Percentiles rank a stretch among this genome's conserved stretches.
Conservation (phyloP, 805 yeast species). For the Candida khao-thaluensis region DNA sequence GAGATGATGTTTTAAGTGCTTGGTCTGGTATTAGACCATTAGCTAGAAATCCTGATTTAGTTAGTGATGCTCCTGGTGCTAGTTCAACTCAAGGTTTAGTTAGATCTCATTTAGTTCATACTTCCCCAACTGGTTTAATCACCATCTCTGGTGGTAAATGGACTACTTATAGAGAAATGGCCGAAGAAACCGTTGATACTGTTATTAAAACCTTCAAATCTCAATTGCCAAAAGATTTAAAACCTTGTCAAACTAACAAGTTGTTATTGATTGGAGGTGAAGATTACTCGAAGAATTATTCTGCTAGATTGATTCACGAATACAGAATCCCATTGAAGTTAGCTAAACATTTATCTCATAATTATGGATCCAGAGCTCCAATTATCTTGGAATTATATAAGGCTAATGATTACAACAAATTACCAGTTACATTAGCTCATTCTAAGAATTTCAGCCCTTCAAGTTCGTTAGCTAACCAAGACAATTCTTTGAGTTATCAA, state of each 20-base stretch:
- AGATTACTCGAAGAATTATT: constrained; percentile 68
- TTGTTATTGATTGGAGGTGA: constrained; percentile 76
- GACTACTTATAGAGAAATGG: constrained; percentile 98
- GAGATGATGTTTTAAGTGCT: constrained; percentile 89
- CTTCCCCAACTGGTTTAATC: constrained; percentile 70
- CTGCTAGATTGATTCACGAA: constrained; percentile 77
- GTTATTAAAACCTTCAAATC: constrained; percentile 52
- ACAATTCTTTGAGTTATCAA: constrained; percentile 43
- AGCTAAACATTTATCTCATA: constrained; percentile 78
- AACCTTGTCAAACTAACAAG: constrained; percentile 53
- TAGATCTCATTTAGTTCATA: constrained; percentile 79
- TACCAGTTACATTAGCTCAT: constrained; percentile 64
- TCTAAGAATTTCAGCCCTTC: constrained; percentile 31
- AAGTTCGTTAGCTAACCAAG: constrained; percentile 22
- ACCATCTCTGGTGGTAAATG: constrained; percentile 97
- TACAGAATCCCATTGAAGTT: constrained; percentile 69
- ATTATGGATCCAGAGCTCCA: constrained; percentile 90
- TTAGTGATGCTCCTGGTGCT: constrained; percentile 44
- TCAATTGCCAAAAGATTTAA: constrained; percentile 21
- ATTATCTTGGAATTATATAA: constrained; percentile 61
- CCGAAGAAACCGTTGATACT: constrained; percentile 84
- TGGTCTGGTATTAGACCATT: constrained; percentile 98
- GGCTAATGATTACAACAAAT: constrained; percentile 51
- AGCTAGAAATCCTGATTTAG: constrained; percentile 85
- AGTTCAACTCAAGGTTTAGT: constrained; percentile 82